Evolutionary conservation across 1,284 basidiomycete species (phyloP), one percentile per base, ranked within the genome.

Genomic region (Melampsora americana): DNA sequence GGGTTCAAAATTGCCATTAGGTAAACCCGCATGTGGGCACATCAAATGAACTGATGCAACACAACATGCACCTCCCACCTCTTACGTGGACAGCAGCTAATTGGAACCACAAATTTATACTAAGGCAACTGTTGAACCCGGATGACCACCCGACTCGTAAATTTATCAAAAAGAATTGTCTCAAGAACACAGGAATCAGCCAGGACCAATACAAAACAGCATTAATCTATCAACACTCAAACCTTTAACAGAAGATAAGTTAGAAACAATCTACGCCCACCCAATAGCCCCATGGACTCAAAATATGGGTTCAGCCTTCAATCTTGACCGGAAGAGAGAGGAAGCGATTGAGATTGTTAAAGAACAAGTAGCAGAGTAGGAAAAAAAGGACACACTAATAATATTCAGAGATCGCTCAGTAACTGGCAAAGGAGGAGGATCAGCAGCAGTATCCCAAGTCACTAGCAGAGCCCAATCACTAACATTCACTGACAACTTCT

Each of bases 331-430:
- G 44, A 20, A 67, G 32, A 12, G 28, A 61, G 59, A 61, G 12
- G 59, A 61, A 23, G 59, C 59, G 9, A n/a, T 11, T 9, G 28
- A 61, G 59, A 14, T 12, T 9, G 59, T 61, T 11, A 11, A 11
- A 26, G 12, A n/a, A n/a, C 59, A 23, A 23, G 59, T 23, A 14
- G 12, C 9, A 30, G 12, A 14, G 23, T 9, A 61, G 28, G 12
- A 9, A 11, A 30, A 23, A 30, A 14, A n/a, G 9, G 59, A 61
- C n/a, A 61, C 28, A 61, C 59, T 23, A 14, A 14, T 30, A 14
- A 26, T 65, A 32, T 69, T 69, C 35, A 28, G n/a, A 23, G 53
- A 69, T 69, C 48, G 67, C 26, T 69, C 50, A 12, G 32, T 59
- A 26, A 32, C 30, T 32, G 26, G 23, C n/a, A 50, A 26, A 23